Evolutionary conservation across 148 eudicot species (phyloP), one percentile per base, ranked within the genome.

Genomic region (Cornus controversa): DNA sequence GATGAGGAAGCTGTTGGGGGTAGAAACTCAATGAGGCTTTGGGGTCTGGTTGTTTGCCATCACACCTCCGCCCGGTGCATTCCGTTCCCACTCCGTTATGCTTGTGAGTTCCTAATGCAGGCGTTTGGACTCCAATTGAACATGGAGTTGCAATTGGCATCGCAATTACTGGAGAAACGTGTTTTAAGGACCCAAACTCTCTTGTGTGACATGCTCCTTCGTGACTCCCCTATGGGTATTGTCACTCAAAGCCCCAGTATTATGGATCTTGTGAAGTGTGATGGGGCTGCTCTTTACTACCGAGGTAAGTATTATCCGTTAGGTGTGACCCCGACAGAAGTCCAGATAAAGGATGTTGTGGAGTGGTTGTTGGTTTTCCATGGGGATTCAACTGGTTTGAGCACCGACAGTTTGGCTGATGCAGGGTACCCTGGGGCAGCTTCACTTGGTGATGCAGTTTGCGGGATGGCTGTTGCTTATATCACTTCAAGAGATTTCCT

Each of bases 11-110:
- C 63, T 69, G 74, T 25, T 47, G 85, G 86, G 37, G 87, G 85
- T 11, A 77, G 91, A 57, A 89, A 76, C 73, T 57, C 89, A 0
- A 89, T 85, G 99, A 88, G 90, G 85, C 85, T 96, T 4, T 96
- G 99, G 99, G 98, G 99, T 60, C 80, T 96, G 88, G 98, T 96
- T 58, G 99, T 92, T 8, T 94, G 99, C 68, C 99, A 96, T 57
- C 99, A 96, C 84, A 92, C 94, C 1, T 92, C 98, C 69, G 90
- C 97, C 24, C 85, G 95, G 9, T 80, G 80, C 66, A 88, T 90
- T 72, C 95, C 97, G 4, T 96, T 96, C 80, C 99, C 99, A 0
- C 93, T 92, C 14, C 86, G 99, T 34, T 91, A 96, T 75, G 99
- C 98, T 26, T 93, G 98, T 80, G 98, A 96, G 84, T 93, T 93